phyloP scores from a whole-genome alignment of 768 basidiomycete genomes.

The Nevesoporus exiguus region DNA sequence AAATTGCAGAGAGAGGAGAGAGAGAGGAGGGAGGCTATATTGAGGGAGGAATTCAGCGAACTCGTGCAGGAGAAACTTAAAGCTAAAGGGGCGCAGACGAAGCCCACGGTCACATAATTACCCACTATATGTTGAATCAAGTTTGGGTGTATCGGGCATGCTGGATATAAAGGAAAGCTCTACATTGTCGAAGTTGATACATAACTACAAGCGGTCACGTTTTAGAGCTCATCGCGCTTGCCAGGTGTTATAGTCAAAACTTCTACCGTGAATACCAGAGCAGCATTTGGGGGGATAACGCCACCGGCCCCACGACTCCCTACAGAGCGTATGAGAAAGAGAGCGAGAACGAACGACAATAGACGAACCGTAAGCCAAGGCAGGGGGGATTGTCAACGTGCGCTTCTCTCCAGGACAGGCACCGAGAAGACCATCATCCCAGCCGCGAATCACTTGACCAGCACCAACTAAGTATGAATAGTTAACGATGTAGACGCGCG shows the following conservation, averaged over 20 bases:
- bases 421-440: conserved; percentile 78
- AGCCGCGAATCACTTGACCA: conserved; percentile 81
- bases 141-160: neutral
- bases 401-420: conserved; percentile 91
- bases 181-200: neutral
- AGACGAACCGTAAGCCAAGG: conserved; percentile 76
- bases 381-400: conserved; percentile 78
- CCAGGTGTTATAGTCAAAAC: conserved; percentile 58
- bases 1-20: conserved; percentile 94
- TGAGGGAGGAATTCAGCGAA: conserved; percentile 88
- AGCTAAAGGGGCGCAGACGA: conserved; percentile 42
- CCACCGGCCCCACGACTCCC: conserved; percentile 72
- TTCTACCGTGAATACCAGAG: conserved; percentile 85
- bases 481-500: neutral
- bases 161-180: neutral
- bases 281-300: conserved; percentile 75
- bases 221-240: conserved; percentile 56
- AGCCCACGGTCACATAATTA: conserved; percentile 14
- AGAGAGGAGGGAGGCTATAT: conserved; percentile 82
- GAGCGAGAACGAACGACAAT: neutral
- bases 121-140: neutral
- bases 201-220: neutral
- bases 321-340: conserved; percentile 24
- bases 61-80: conserved; percentile 67
- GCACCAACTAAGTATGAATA: conserved; percentile 52